Evolutionary conservation across 768 basidiomycete species (phyloP).

Genomic region (Panellus pusillus): DNA sequence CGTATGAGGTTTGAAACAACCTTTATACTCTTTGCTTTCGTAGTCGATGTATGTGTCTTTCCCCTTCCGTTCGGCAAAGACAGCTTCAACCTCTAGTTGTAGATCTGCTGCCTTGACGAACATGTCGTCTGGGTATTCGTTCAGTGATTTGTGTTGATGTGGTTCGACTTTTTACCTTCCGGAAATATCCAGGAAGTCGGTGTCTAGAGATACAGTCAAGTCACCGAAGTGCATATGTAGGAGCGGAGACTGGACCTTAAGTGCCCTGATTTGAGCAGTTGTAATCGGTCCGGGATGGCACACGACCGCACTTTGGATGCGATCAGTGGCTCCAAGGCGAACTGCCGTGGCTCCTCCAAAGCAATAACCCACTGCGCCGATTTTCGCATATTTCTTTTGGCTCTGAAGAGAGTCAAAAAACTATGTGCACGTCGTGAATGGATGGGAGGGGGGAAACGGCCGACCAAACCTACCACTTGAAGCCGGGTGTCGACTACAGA

Average conservation of each 20-base stretch:
- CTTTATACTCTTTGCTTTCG: conserved; percentile 27
- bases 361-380: conserved; percentile 45
- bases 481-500: conserved; percentile 32
- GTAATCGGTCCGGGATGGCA: conserved; percentile 41
- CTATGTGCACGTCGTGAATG: conserved; percentile 21
- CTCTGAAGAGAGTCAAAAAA: conserved; percentile 35
- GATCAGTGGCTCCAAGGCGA: conserved; percentile 35
- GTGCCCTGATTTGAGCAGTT: conserved; percentile 34
- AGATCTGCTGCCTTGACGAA: conserved; percentile 16
- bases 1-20: conserved; percentile 1
- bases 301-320: conserved; percentile 40
- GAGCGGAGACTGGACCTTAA: conserved; percentile 28
- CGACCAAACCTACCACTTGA: conserved; percentile 22
- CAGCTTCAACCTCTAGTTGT: conserved; percentile 22
- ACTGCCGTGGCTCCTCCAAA: conserved; percentile 41
- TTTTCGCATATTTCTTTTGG: conserved; percentile 39
- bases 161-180: conserved; percentile 31
- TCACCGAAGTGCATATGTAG: not conserved
- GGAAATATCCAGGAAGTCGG: conserved; percentile 42
- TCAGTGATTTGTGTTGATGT: not conserved
- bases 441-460: not conserved
- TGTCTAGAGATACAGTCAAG: conserved; percentile 9
- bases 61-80: conserved; percentile 24
- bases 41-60: conserved; percentile 24
- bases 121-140: conserved; percentile 19